Conservation (phyloP, 129 eudicot species). For the Helianthus tuberosus region DNA sequence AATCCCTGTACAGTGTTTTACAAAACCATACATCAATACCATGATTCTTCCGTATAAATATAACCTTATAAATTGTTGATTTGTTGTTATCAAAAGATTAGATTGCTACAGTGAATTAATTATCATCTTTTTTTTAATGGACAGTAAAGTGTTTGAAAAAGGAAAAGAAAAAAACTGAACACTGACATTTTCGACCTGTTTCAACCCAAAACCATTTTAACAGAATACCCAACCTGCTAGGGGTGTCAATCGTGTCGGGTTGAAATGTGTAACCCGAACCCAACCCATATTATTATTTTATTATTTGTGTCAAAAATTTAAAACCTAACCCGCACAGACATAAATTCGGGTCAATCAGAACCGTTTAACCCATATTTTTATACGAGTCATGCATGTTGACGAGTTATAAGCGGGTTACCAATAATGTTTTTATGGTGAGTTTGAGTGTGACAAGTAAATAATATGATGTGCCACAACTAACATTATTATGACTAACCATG, state of each 20-base stretch:
- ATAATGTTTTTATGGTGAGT: too few species aligned
- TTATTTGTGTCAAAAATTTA: too few species aligned
- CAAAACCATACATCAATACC: neutral
- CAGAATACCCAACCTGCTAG: neutral
- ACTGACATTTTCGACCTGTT: too few species aligned
- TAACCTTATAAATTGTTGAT: neutral
- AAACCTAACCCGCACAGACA: too few species aligned
- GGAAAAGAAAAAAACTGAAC: neutral
- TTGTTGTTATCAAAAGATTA: neutral
- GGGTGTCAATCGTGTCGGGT: too few species aligned
- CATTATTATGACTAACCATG: too few species aligned
- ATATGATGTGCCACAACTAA: too few species aligned
- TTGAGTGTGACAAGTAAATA: too few species aligned
- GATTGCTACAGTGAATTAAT: neutral
- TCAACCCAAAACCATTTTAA: too few species aligned
- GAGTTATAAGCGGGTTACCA: too few species aligned
- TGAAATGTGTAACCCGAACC: neutral
- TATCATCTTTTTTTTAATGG: neutral
- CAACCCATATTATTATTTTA: neutral
- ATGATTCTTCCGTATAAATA: neutral
- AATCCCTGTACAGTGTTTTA: conserved; percentile 44
- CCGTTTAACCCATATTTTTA: neutral
- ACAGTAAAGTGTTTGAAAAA: neutral
- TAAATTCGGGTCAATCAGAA: neutral
- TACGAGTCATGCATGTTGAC: too few species aligned